phyloP scores from a whole-genome alignment of 257 asterid species.

The Solanum sitiens region DNA sequence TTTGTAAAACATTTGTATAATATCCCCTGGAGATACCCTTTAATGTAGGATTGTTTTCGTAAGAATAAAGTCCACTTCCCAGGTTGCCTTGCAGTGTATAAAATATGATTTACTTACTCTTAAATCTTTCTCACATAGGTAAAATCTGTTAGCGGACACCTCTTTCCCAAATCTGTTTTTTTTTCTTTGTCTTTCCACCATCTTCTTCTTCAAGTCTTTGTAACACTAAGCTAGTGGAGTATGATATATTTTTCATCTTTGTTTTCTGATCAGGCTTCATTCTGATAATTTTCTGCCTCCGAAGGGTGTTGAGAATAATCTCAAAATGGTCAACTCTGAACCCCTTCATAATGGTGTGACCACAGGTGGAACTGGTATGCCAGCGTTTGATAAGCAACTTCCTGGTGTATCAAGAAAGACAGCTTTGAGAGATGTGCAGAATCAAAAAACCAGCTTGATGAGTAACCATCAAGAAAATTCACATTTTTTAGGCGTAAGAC shows the following conservation, averaged over 20 bases:
- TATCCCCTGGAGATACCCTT: background rate
- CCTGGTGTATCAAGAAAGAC: slow-evolving; percentile 40
- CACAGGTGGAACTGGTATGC: slow-evolving; percentile 20
- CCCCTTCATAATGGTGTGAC: background rate
- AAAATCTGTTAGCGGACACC: background rate
- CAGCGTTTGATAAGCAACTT: slow-evolving; percentile 43
- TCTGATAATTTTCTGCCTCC: background rate
- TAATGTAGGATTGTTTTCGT: background rate
- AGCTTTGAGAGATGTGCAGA: slow-evolving; percentile 86
- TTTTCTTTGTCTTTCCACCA: background rate
- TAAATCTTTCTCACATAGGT: background rate
- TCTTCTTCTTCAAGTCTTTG: background rate
- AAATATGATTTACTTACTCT: background rate
- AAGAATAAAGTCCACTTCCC: background rate
- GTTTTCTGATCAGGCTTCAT: background rate
- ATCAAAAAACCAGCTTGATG: slow-evolving; percentile 37
- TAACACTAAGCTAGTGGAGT: background rate
- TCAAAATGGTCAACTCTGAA: slow-evolving; percentile 6
- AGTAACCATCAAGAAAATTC: slow-evolving; percentile 38
- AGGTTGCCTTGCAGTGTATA: background rate
- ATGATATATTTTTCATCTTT: background rate
- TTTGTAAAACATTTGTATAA: background rate
- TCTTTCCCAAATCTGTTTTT: background rate
- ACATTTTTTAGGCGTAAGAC: slow-evolving; percentile 31
- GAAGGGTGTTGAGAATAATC: background rate